These are phyloP conservation scores for Lactarius quietus DNA, from an alignment of 768 basidiomycete genomes.

Conservation along the genomic window DNA sequence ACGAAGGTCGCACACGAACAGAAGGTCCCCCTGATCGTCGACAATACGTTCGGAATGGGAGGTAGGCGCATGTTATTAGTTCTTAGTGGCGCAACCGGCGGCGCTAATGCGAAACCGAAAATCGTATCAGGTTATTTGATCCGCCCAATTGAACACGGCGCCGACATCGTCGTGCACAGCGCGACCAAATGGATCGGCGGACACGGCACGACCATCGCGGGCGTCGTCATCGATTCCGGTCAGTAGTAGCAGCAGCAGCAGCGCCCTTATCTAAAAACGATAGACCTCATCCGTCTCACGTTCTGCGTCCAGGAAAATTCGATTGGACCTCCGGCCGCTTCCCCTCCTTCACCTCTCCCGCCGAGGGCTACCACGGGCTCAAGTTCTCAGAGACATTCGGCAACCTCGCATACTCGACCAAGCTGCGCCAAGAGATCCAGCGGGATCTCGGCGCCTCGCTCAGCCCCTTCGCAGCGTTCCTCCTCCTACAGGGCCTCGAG, in stretches of 20 bases:
- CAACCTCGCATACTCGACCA: conserved; percentile 56
- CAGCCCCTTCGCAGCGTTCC: conserved; percentile 72
- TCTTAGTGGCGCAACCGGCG: neutral
- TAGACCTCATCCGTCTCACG: no score
- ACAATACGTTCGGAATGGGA: conserved; percentile 77
- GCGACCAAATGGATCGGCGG: conserved; percentile 86
- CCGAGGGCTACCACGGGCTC: conserved; percentile 74
- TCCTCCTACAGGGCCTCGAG: conserved; percentile 75
- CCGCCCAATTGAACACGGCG: conserved; percentile 67
- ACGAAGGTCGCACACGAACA: conserved; percentile 67
- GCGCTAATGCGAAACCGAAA: neutral
- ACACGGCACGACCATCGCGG: conserved; percentile 76
- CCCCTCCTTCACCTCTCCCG: conserved; percentile 68
- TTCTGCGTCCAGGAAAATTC: conserved; percentile 50
- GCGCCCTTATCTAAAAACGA: neutral
- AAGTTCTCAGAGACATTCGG: conserved; percentile 67
- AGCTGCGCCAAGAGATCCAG: conserved; percentile 59
- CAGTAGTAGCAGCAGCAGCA: no score
- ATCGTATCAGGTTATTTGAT: conserved; percentile 49
- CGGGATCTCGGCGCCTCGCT: conserved; percentile 64
- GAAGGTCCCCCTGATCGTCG: conserved; percentile 74
- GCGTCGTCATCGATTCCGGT: conserved; percentile 72
- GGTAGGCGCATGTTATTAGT: conserved; percentile 32
- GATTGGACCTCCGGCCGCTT: conserved; percentile 73
- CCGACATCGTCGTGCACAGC: conserved; percentile 76